Evolutionary conservation across 345 rosid genomes (phyloP).

Genomic region (Gossypium longicalyx): DNA sequence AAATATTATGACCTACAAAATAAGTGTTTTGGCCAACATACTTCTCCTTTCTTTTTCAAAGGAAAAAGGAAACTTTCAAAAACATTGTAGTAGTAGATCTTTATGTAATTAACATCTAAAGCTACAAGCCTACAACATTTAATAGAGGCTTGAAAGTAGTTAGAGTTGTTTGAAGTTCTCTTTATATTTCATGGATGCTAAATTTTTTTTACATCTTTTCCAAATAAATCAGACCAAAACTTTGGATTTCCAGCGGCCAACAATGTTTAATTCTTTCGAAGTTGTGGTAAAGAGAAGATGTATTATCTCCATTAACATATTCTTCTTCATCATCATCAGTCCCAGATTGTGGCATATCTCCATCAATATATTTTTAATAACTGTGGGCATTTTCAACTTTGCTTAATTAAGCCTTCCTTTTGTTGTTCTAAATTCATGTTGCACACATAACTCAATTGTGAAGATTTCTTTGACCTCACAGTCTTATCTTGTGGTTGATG

Average conservation of each 20-base stretch:
- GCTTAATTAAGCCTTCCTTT: neutral
- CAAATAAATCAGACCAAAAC: neutral
- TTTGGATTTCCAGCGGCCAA: neutral
- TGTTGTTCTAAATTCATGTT: neutral
- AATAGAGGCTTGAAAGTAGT: neutral
- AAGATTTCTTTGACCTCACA: neutral
- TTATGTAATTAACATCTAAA: neutral
- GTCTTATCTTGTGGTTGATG: neutral
- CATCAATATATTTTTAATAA: neutral
- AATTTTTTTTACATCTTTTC: neutral
- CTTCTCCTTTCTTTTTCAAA: neutral
- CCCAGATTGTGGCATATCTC: neutral
- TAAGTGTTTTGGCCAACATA: neutral
- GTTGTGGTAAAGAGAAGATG: neutral
- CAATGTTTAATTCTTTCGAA: neutral
- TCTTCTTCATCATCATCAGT: neutral
- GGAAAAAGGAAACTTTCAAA: neutral
- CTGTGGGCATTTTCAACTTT: neutral
- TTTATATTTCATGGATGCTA: neutral
- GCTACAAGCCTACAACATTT: neutral
- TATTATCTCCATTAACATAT: neutral
- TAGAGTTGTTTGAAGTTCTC: neutral
- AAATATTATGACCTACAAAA: neutral
- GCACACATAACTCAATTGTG: constrained; percentile 4
- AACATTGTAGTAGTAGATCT: neutral